A percentile compares a stretch with the other conserved stretches of the same genome.
Evolutionary conservation across 2,329 filamentous ascomycete species (phyloP).

Genomic region (Aspergillus udagawae): DNA sequence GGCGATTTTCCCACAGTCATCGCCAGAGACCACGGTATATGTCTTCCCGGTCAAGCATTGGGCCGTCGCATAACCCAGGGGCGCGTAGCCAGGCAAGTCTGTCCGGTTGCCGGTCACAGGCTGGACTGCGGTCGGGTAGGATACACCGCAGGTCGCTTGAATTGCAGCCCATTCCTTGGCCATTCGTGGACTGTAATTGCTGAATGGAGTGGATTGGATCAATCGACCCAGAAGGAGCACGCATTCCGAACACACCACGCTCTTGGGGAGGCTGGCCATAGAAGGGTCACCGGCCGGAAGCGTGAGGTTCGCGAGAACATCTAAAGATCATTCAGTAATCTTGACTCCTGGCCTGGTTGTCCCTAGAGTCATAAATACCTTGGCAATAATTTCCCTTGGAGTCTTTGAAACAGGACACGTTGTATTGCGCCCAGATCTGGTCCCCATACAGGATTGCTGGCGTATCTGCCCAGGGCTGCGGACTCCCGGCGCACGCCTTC

Average conservation of each 20-base stretch:
- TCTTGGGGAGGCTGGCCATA: background rate
- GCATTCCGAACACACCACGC: background rate
- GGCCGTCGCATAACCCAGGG: background rate
- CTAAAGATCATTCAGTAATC: background rate
- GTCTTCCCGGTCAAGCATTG: constrained; percentile 1
- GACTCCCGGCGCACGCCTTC: background rate
- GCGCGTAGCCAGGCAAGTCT: background rate
- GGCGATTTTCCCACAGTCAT: constrained; percentile 3
- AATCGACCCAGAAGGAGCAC: background rate
- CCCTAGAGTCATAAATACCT: background rate
- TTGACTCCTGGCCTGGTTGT: background rate
- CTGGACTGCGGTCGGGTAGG: background rate
- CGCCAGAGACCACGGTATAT: constrained; percentile 1
- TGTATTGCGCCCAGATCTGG: background rate
- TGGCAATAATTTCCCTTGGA: background rate
- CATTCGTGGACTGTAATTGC: background rate
- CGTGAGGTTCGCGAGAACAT: background rate
- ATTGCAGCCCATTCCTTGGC: background rate
- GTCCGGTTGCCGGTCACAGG: background rate
- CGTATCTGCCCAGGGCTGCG: background rate
- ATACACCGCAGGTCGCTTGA: background rate
- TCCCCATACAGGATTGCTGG: background rate
- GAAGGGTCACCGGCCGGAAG: background rate
- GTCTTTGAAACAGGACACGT: background rate
- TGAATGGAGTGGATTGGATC: background rate